Percentiles rank a stretch among this genome's conserved stretches.
Evolutionary conservation across 1,284 basidiomycete genomes (phyloP).

Genomic region (Pseudozyma thailandica): DNA sequence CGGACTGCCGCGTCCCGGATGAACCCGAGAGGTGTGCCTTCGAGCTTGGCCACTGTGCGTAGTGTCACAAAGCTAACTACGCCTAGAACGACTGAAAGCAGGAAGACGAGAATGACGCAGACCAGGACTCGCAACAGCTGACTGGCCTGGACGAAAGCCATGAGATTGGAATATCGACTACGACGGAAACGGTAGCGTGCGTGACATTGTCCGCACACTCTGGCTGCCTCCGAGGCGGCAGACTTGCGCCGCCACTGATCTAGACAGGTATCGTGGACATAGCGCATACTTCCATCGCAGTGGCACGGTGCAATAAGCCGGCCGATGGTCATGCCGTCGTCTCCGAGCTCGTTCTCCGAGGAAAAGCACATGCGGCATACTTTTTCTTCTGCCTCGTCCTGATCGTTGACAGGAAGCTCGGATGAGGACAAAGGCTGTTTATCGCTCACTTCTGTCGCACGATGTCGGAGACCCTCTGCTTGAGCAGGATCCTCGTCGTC

Average conservation of each 20-base stretch:
- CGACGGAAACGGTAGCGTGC: conserved; percentile 38
- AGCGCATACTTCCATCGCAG: conserved; percentile 50
- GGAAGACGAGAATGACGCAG: conserved; percentile 21
- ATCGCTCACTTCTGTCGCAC: neutral
- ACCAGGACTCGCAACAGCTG: conserved; percentile 38
- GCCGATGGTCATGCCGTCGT: conserved; percentile 39
- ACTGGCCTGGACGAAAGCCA: conserved; percentile 39
- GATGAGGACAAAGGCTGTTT: neutral
- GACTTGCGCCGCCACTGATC: conserved; percentile 42
- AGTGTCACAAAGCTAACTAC: conserved; percentile 10
- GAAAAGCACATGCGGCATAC: conserved; percentile 48
- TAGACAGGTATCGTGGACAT: conserved; percentile 42
- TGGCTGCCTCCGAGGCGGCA: conserved; percentile 24
- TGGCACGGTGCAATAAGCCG: conserved; percentile 38
- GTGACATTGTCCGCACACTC: conserved; percentile 39
- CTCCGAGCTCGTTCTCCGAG: conserved; percentile 31
- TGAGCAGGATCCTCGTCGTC: conserved; percentile 4
- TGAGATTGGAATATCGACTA: conserved; percentile 19
- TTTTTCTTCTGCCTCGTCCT: conserved; percentile 27
- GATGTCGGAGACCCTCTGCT: conserved; percentile 10
- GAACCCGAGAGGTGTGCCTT: conserved; percentile 23
- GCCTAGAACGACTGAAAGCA: conserved; percentile 21
- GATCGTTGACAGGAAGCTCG: neutral
- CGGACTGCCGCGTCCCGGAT: conserved; percentile 24
- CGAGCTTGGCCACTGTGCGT: conserved; percentile 13